Evolutionary conservation across 2,329 filamentous ascomycete species (phyloP), one percentile per base, ranked within the genome.

Genomic region (Sclerotinia borealis): DNA sequence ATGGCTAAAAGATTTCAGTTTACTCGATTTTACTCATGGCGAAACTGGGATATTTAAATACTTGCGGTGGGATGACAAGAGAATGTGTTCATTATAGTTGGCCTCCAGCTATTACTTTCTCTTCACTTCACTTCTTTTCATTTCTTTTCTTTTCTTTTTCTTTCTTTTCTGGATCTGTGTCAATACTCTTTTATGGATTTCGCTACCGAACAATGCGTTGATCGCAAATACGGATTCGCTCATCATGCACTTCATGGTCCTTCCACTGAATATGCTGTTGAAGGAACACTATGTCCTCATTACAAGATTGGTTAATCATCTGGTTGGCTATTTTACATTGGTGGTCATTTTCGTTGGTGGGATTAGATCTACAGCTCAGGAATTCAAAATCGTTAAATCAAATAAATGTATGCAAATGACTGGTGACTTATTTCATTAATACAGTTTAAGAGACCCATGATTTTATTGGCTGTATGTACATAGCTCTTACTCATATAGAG

Each of bases 181-280:
- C n/a, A 0, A 66, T 71, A 71, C 85, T 86, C 66, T 85, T 83
- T 85, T 1, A 77, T 87, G 66, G 86, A 84, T 63, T 77, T 87
- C 22, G 84, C 81, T 17, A 83, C 85, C 27, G 79, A 81, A 0
- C 79, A 81, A 41, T 77, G 80, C 0, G 83, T 72, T 10, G 65
- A 70, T 25, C 43, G 59, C 31, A 71, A 70, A 59, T 72, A 71
- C 59, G 70, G 68, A 22, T 66, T 69, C 36, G 67, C n/a, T n/a
- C n/a, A n/a, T n/a, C n/a, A n/a, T n/a, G n/a, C n/a, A n/a, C n/a
- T 58, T 3, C 67, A 70, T 56, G 58, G 52, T 19, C 65, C 64
- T 29, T 61, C 56, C 37, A 65, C 72, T 41, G 68, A 72, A 55
- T 55, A 50, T 19, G 31, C 71, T 47, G 22, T 13, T 10, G 19